These are phyloP conservation scores for Podospora conica DNA, from an alignment of 495 filamentous ascomycete genomes.

Conservation along the genomic window DNA sequence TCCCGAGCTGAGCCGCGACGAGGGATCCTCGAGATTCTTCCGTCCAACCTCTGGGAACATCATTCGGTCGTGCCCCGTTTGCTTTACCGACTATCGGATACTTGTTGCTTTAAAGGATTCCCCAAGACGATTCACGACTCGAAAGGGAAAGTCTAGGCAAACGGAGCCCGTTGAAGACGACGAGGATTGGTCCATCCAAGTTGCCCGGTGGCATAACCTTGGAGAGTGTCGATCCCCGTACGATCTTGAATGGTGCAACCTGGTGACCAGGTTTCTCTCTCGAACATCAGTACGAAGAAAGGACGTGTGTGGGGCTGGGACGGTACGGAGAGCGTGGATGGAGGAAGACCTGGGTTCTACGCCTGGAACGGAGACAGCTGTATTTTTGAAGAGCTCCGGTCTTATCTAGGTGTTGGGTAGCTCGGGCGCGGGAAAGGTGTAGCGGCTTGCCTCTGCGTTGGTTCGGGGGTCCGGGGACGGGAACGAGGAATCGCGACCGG, in stretches of 20 bases:
- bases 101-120: not conserved
- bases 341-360: not conserved
- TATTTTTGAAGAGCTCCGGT: not conserved
- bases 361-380: not conserved
- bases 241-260: conserved; percentile 3
- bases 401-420: no score
- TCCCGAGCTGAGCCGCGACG: conserved; percentile 1
- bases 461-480: no score
- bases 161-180: not conserved
- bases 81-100: conserved; percentile 8
- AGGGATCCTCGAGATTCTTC: not conserved
- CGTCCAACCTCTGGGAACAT: not conserved
- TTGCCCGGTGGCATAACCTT: conserved; percentile 6
- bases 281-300: not conserved
- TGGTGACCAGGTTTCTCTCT: not conserved
- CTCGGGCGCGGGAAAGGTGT: no score
- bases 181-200: not conserved
- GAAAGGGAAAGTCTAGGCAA: not conserved
- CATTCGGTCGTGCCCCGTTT: not conserved
- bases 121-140: not conserved
- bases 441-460: no score
- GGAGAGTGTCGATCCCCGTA: conserved; percentile 3
- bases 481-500: no score
- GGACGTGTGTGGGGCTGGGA: not conserved
- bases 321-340: not conserved